These are phyloP conservation scores for Polytrichum formosum DNA, from an alignment of 225 moss, liverwort and hornwort genomes.

Conservation along the genomic window DNA sequence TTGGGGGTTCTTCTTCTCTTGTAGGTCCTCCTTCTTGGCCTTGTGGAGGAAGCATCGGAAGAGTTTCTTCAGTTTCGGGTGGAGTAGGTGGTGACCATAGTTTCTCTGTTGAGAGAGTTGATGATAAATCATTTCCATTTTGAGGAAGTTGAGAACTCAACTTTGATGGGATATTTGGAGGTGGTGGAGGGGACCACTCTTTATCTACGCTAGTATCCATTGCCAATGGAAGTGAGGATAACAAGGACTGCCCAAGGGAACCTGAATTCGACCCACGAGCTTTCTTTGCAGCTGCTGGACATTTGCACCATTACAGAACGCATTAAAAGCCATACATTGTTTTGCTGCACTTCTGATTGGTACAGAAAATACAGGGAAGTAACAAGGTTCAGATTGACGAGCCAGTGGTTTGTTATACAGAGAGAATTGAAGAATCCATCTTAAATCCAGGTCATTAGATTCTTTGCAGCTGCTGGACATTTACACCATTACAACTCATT, in stretches of 20 bases:
- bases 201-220: slow-evolving; percentile 19
- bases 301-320: not conserved
- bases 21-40: slow-evolving; percentile 38
- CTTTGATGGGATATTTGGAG: slow-evolving; percentile 11
- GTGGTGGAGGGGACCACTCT: slow-evolving; percentile 14
- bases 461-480: slow-evolving; percentile 19
- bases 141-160: slow-evolving; percentile 6
- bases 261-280: slow-evolving; percentile 19
- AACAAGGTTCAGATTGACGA: too few relatives aligned
- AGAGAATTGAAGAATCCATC: too few relatives aligned
- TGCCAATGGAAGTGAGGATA: slow-evolving; percentile 26
- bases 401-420: too few relatives aligned
- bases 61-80: slow-evolving; percentile 28
- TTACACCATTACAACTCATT: not conserved
- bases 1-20: slow-evolving; percentile 29
- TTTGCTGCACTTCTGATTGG: not conserved
- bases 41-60: slow-evolving; percentile 28
- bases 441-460: slow-evolving; percentile 1
- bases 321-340: not conserved
- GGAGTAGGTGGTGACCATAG: slow-evolving; percentile 13
- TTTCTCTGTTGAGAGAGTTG: slow-evolving; percentile 9
- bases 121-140: not conserved
- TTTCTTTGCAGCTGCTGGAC: slow-evolving; percentile 22
- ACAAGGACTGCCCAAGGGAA: slow-evolving; percentile 10
- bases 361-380: not conserved